phyloP scores from a whole-genome alignment of 2,329 filamentous ascomycete genomes.

The Tolypocladium guangdongense region DNA sequence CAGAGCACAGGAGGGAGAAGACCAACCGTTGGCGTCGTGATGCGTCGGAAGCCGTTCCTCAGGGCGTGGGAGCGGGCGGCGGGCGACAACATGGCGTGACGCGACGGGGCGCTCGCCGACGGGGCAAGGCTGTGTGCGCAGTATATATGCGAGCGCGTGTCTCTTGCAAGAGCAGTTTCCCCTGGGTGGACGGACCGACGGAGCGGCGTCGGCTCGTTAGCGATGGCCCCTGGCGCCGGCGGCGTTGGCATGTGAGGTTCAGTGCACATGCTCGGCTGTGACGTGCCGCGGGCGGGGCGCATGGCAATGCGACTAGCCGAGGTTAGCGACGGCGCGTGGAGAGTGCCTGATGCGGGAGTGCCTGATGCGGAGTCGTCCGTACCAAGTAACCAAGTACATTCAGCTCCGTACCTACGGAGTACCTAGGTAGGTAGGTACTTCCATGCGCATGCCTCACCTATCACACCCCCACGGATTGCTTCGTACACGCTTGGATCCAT shows the following conservation, averaged over 20 bases:
- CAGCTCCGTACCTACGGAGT: too few relatives aligned
- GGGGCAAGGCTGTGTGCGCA: not conserved
- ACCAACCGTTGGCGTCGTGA: constrained; percentile 13
- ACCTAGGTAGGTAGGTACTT: too few relatives aligned
- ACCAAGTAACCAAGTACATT: too few relatives aligned
- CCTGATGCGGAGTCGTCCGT: too few relatives aligned
- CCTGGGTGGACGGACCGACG: not conserved
- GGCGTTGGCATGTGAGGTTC: not conserved
- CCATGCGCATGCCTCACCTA: too few relatives aligned
- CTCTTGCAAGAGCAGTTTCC: not conserved
- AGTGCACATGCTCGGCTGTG: not conserved
- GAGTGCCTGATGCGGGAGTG: too few relatives aligned
- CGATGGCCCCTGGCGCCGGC: too few relatives aligned
- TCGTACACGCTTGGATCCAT: too few relatives aligned
- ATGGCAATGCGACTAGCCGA: not conserved
- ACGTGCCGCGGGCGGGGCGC: not conserved
- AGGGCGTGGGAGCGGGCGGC: constrained; percentile 20
- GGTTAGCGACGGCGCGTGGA: too few relatives aligned
- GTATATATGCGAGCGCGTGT: not conserved
- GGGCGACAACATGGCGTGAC: constrained; percentile 22
- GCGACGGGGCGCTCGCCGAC: not conserved
- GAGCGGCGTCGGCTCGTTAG: too few relatives aligned
- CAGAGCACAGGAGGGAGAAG: not conserved
- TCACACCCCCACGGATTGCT: too few relatives aligned
- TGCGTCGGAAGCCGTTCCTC: constrained; percentile 22